A percentile compares a stretch with the other conserved stretches of the same genome.
Evolutionary conservation across 2,329 filamentous ascomycete genomes (phyloP).

Genomic region (Arthrinium puccinioides): DNA sequence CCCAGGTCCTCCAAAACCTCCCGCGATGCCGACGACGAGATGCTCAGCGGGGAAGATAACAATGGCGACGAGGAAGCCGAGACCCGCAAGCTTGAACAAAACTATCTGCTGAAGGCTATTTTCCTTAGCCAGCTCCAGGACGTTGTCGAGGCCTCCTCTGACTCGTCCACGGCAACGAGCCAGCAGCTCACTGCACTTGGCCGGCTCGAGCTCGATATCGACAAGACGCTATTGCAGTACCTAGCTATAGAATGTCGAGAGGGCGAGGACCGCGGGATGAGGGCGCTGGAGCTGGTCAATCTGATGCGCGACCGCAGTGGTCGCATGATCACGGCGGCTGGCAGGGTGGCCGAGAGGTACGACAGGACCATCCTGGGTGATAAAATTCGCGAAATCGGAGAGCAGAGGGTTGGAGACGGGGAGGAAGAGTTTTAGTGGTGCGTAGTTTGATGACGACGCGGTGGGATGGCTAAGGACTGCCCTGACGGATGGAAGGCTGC

Average conservation of each 20-base stretch:
- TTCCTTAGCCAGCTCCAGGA: slow-evolving; percentile 70
- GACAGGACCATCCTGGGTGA: slow-evolving; percentile 71
- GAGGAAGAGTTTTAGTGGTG: slow-evolving; percentile 42
- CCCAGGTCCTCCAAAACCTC: slow-evolving; percentile 22
- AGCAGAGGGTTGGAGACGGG: slow-evolving; percentile 51
- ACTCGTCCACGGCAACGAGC: slow-evolving; percentile 29
- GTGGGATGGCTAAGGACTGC: too few relatives aligned
- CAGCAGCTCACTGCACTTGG: slow-evolving; percentile 59
- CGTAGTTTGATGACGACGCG: too few relatives aligned
- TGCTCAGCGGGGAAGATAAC: slow-evolving; percentile 22
- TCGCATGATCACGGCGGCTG: slow-evolving; percentile 85
- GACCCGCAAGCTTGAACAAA: slow-evolving; percentile 65
- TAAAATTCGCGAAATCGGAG: slow-evolving; percentile 83
- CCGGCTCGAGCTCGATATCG: slow-evolving; percentile 72
- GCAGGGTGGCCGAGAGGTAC: slow-evolving; percentile 83
- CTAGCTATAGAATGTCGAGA: slow-evolving; percentile 85
- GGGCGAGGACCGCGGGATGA: slow-evolving; percentile 90
- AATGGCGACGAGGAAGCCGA: slow-evolving; percentile 33
- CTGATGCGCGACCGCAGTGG: slow-evolving; percentile 80
- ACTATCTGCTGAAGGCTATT: slow-evolving; percentile 68
- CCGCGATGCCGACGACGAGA: slow-evolving; percentile 25
- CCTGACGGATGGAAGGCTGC: too few relatives aligned
- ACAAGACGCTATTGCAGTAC: slow-evolving; percentile 85
- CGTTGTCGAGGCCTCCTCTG: slow-evolving; percentile 59
- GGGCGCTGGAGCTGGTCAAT: slow-evolving; percentile 81